Conservation (phyloP, 352 stramenopile species). For the Pythium vanterpoolii region DNA sequence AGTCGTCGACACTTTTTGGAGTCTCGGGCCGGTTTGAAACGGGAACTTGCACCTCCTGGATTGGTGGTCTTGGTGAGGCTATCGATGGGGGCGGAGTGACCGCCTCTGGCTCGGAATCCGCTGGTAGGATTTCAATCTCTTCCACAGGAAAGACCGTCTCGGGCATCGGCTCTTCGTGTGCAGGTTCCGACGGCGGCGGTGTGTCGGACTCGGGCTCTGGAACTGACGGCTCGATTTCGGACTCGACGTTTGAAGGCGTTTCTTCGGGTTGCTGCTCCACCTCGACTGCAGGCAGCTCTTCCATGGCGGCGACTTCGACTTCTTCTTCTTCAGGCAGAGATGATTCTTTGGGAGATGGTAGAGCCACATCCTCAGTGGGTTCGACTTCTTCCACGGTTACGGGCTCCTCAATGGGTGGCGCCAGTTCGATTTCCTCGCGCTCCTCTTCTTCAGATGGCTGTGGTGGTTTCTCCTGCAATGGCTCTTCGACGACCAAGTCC, state of each 20-base stretch:
- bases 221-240: not conserved
- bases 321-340: not conserved
- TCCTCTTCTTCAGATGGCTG: not conserved
- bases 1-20: not conserved
- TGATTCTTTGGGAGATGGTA: not conserved
- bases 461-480: not conserved
- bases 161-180: not conserved
- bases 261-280: constrained; percentile 18
- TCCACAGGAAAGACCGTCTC: not conserved
- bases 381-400: not conserved
- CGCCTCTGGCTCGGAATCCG: not conserved
- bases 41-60: not conserved
- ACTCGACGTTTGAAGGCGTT: not conserved
- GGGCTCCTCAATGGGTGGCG: not conserved
- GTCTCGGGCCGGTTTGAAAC: not conserved
- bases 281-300: not conserved
- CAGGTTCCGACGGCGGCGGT: not conserved
- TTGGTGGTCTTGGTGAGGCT: not conserved
- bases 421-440: not conserved
- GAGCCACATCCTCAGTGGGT: not conserved
- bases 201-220: constrained; percentile 14
- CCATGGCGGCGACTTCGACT: not conserved
- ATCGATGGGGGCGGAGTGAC: not conserved
- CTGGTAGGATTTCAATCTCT: not conserved
- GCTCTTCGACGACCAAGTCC: not conserved